These are phyloP conservation scores for Elsinoe batatas DNA, from an alignment of 2,329 filamentous ascomycete species.

Conservation along the genomic window DNA sequence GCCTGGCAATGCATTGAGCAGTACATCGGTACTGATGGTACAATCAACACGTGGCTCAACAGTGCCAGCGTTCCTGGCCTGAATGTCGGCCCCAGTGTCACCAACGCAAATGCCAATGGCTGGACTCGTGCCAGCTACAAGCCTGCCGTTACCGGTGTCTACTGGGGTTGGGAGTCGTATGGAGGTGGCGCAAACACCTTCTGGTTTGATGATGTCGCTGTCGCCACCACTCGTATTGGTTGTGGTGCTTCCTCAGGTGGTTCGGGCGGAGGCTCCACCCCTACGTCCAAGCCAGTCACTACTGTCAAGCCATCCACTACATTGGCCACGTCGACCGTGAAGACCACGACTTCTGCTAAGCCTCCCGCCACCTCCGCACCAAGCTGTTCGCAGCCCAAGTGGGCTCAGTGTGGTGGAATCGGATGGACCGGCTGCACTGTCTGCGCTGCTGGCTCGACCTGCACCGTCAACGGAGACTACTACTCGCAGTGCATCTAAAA, in stretches of 20 bases:
- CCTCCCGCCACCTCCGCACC: slow-evolving; percentile 3
- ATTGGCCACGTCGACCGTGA: neutral
- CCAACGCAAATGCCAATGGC: slow-evolving; percentile 43
- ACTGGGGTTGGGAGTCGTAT: slow-evolving; percentile 57
- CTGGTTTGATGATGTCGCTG: slow-evolving; percentile 52
- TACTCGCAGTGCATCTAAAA: slow-evolving; percentile 28
- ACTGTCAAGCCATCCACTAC: neutral
- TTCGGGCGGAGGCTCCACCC: neutral
- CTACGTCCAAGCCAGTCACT: slow-evolving; percentile 7
- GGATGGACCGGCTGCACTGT: slow-evolving; percentile 28
- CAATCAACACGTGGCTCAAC: slow-evolving; percentile 53
- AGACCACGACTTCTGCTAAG: slow-evolving; percentile 1
- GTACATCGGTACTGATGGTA: slow-evolving; percentile 48
- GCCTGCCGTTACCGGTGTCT: slow-evolving; percentile 46
- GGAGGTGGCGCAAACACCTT: slow-evolving; percentile 51
- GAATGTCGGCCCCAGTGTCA: slow-evolving; percentile 37
- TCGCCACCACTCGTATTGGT: slow-evolving; percentile 41
- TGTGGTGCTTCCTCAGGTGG: slow-evolving; percentile 26
- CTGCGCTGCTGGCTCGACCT: slow-evolving; percentile 28
- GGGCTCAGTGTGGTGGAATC: slow-evolving; percentile 26
- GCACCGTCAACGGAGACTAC: slow-evolving; percentile 25
- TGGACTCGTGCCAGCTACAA: slow-evolving; percentile 41
- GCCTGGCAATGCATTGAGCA: slow-evolving; percentile 53
- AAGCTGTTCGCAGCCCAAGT: slow-evolving; percentile 10
- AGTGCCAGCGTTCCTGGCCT: slow-evolving; percentile 43